These are phyloP conservation scores for Quercus mongolica DNA, from an alignment of 306 rosid genomes.

Conservation along the genomic window DNA sequence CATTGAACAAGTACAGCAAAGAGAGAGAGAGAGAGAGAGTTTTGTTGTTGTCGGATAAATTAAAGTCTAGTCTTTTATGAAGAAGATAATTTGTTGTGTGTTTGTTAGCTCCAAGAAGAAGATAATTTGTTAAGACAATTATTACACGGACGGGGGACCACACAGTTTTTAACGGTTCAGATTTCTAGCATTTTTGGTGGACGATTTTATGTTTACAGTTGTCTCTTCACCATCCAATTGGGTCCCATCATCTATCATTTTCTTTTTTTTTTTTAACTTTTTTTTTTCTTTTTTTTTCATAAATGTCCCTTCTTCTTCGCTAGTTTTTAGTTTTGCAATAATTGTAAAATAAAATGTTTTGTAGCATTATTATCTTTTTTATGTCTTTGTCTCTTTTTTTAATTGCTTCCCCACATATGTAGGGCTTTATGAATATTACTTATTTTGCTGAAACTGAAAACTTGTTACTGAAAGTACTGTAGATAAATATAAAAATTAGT, in stretches of 20 bases:
- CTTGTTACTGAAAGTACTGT: fast-evolving
- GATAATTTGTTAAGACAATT: constrained; percentile 10
- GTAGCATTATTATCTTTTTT: too few relatives aligned
- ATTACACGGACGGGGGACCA: constrained; percentile 29
- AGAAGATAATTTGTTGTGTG: not conserved
- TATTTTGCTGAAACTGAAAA: too few relatives aligned
- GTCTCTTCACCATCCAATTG: constrained; percentile 19
- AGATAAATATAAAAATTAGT: too few relatives aligned
- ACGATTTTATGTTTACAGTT: constrained; percentile 32
- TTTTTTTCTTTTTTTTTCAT: not conserved
- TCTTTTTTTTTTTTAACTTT: not conserved
- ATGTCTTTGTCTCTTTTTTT: too few relatives aligned
- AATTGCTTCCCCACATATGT: too few relatives aligned
- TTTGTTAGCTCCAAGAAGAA: constrained; percentile 15
- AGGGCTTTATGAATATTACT: fast-evolving
- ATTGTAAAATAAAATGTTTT: too few relatives aligned
- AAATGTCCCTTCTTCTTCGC: too few relatives aligned
- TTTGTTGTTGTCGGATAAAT: not conserved
- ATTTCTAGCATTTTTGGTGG: constrained; percentile 37
- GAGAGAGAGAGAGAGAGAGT: not conserved
- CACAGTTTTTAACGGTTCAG: constrained; percentile 41
- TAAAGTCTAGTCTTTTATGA: not conserved
- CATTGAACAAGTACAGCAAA: constrained; percentile 23
- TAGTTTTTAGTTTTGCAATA: too few relatives aligned
- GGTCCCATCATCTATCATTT: not conserved